Evolutionary conservation across 2,329 filamentous ascomycete genomes (phyloP).

Genomic region (Trichothecium roseum): DNA sequence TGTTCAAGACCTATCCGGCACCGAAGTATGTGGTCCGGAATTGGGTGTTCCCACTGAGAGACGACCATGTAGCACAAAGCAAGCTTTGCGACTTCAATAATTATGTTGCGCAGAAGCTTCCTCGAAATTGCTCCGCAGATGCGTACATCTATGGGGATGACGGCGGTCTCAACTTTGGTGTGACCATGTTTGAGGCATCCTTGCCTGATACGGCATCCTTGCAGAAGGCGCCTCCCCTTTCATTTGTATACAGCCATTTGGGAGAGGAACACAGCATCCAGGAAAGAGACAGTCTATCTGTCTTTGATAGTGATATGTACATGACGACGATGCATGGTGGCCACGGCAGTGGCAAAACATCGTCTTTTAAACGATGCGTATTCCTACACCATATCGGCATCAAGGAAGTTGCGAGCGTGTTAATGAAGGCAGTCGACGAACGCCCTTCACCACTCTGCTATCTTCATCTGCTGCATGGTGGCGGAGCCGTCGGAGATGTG

Average conservation of each 20-base stretch:
- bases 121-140: constrained; percentile 36
- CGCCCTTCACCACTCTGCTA: constrained; percentile 47
- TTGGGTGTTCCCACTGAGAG: constrained; percentile 26
- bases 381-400: constrained; percentile 41
- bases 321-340: constrained; percentile 49
- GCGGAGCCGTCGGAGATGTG: constrained; percentile 37
- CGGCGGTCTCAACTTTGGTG: constrained; percentile 34
- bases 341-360: constrained; percentile 47
- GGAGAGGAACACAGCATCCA: constrained; percentile 21
- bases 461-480: constrained; percentile 51
- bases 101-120: constrained; percentile 25
- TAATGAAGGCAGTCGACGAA: constrained; percentile 33
- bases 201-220: constrained; percentile 7
- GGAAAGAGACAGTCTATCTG: constrained; percentile 31
- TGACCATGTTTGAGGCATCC: constrained; percentile 35
- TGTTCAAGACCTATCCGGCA: constrained; percentile 34
- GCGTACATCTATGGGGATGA: constrained; percentile 43
- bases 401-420: constrained; percentile 16
- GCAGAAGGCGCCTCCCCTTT: constrained; percentile 8
- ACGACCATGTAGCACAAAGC: constrained; percentile 16
- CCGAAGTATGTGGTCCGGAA: constrained; percentile 27
- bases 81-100: constrained; percentile 29
- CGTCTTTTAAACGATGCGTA: constrained; percentile 53
- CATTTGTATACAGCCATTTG: too few species aligned
- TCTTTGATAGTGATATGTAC: constrained; percentile 53